Evolutionary conservation across 495 filamentous ascomycete genomes (phyloP).

Genomic region (Clohesyomyces aquaticus): DNA sequence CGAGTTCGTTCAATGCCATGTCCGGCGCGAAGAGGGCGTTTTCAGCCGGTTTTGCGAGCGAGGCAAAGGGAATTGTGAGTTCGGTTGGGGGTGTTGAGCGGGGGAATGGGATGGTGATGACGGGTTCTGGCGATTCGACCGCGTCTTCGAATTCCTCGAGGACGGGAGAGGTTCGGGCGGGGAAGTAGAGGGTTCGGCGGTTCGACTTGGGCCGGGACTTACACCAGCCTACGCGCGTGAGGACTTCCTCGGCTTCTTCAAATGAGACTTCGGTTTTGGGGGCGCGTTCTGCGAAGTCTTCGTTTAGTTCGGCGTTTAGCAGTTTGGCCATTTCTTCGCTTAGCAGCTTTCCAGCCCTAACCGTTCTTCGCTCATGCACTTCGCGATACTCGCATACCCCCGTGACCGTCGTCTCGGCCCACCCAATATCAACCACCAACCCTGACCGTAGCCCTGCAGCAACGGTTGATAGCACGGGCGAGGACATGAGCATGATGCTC

Average conservation of each 20-base stretch:
- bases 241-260: conserved; percentile 77
- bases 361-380: conserved; percentile 65
- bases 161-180: conserved; percentile 43
- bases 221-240: conserved; percentile 77
- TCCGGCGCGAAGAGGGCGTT: conserved; percentile 68
- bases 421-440: conserved; percentile 86
- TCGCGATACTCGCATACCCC: conserved; percentile 88
- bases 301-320: conserved; percentile 52
- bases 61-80: conserved; percentile 66
- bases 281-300: conserved; percentile 23
- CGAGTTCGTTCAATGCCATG: conserved; percentile 60
- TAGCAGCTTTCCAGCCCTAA: conserved; percentile 72
- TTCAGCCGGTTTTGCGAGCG: conserved; percentile 75
- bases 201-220: conserved; percentile 19
- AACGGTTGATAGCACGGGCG: conserved; percentile 69
- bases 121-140: conserved; percentile 40
- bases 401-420: conserved; percentile 82
- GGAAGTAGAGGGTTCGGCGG: conserved; percentile 32
- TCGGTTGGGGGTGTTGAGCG: conserved; percentile 53
- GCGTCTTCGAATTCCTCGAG: conserved; percentile 40
- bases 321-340: conserved; percentile 69
- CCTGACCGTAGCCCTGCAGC: conserved; percentile 80
- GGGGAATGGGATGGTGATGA: conserved; percentile 55
- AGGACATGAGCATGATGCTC: conserved; percentile 77
- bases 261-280: conserved; percentile 57